These are phyloP conservation scores for Botrytis squamosa DNA, from an alignment of 2,329 filamentous ascomycete genomes.

Conservation along the genomic window DNA sequence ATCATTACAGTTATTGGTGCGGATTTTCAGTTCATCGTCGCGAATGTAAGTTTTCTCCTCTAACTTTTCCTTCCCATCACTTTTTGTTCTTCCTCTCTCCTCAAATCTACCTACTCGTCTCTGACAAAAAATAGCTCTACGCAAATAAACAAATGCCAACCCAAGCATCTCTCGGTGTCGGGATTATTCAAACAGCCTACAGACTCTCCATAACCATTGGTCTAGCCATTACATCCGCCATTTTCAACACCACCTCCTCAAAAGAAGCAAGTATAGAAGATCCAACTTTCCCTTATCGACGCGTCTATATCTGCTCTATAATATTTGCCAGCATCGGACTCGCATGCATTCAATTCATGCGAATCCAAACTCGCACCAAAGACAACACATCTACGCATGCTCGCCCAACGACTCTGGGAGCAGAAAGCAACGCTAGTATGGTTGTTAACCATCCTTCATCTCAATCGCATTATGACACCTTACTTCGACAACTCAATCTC, in stretches of 20 bases:
- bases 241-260: slow-evolving; percentile 42
- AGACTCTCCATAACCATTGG: slow-evolving; percentile 49
- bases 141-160: slow-evolving; percentile 63
- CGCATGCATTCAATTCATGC: slow-evolving; percentile 52
- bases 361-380: slow-evolving; percentile 45
- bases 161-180: slow-evolving; percentile 63
- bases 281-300: slow-evolving; percentile 49
- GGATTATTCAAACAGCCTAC: slow-evolving; percentile 66
- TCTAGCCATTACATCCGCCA: slow-evolving; percentile 60
- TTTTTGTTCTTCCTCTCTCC: not conserved
- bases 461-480: not conserved
- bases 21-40: slow-evolving; percentile 69
- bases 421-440: not conserved
- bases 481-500: not conserved
- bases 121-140: slow-evolving; percentile 54
- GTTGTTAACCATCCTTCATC: not conserved
- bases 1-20: slow-evolving; percentile 62
- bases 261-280: slow-evolving; percentile 40
- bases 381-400: not conserved
- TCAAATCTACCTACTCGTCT: rapidly evolving
- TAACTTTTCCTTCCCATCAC: not conserved
- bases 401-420: not conserved
- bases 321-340: slow-evolving; percentile 46
- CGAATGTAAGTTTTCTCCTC: slow-evolving; percentile 51
- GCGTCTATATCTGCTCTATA: slow-evolving; percentile 51